Base-by-base conservation (phyloP, 257 asterid genomes). In the Lithospermum erythrorhizon region DNA sequence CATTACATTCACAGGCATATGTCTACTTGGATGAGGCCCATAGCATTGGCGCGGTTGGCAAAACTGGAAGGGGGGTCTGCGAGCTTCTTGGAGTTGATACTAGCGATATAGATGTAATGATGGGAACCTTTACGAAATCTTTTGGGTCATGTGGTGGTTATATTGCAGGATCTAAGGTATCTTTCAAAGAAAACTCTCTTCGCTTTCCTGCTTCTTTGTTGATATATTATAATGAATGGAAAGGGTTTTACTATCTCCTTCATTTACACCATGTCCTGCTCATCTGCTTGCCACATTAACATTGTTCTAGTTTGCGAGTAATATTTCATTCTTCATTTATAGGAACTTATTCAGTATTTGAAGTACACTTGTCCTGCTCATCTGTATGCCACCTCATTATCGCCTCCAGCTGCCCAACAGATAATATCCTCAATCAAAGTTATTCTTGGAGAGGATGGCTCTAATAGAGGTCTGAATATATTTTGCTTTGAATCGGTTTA, bases 81-180 rank as follows among this genome's bases (percentile, higher is more conserved):
- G 99, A 93, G 83, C 96, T 93, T 54, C 70, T 89, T 64, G 97
- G 97, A 27, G 99, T 93, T 69, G 97, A 86, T 68, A 93, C 97
- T 16, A 83, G 94, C 35, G 97, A 89, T 61, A 87, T 93, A 68
- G 97, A 93, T 76, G 73, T 93, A 71, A 77, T 93, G 99, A 93
- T 93, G 99, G 99, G 99, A 75, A 93, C 99, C 58, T 93, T 93
- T 76, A 89, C 99, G 5, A 93, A 93, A 80, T 93, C 99, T 55
- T 93, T 93, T 64, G 99, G 99, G 67, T 93, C 99, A 57, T 93
- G 95, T 65, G 99, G 99, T 61, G 99, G 99, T 59, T 93, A 89
- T 79, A 87, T 93, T 74, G 97, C 96, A 2, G 99, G 96, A 73
- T 93, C 97, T 55, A 83, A 81, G 95, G 99, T 89, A 69, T 53